Percentiles rank a stretch among this genome's conserved stretches.
Evolutionary conservation across 805 yeast genomes (phyloP).

Genomic region (Ogataea paradorogensis): DNA sequence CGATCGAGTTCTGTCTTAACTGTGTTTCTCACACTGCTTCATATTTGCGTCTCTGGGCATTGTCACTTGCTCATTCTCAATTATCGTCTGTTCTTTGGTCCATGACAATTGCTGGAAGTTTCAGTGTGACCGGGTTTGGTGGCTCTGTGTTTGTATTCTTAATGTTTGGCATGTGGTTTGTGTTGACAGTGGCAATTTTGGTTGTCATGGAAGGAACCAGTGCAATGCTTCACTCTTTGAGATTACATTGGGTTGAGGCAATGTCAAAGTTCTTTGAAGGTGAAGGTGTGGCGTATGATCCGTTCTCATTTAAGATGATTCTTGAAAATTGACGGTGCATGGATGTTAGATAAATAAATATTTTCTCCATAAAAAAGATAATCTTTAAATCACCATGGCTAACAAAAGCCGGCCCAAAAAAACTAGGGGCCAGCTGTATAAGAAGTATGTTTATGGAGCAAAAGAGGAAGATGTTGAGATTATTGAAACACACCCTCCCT

Average conservation of each 20-base stretch:
- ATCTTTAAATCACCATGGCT: conserved; percentile 49
- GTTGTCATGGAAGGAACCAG: conserved; percentile 99
- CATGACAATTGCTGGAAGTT: conserved; percentile 86
- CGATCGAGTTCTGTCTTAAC: conserved; percentile 95
- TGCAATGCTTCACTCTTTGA: conserved; percentile 97
- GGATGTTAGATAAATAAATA: conserved; percentile 8
- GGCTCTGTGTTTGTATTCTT: conserved; percentile 76
- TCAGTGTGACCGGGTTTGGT: conserved; percentile 56
- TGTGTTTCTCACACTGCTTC: conserved; percentile 99
- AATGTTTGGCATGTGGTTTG: conserved; percentile 93
- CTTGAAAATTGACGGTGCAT: conserved; percentile 12
- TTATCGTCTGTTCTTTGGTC: conserved; percentile 92
- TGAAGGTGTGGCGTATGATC: conserved; percentile 87
- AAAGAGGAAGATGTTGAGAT: conserved; percentile 28
- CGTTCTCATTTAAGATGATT: conserved; percentile 61
- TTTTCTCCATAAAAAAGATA: conserved; percentile 1
- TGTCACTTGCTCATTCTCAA: conserved; percentile 96
- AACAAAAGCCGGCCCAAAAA: conserved; percentile 87
- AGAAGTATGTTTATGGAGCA: conserved; percentile 63
- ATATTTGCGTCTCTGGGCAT: conserved; percentile 93
- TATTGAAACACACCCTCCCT: conserved; percentile 19
- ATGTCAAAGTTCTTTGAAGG: conserved; percentile 98
- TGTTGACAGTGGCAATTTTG: conserved; percentile 82
- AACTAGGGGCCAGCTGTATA: conserved; percentile 67
- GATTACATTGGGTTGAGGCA: conserved; percentile 99